Evolutionary conservation across 345 rosid species (phyloP), one percentile per base, ranked within the genome.

Genomic region (Camelina sativa): DNA sequence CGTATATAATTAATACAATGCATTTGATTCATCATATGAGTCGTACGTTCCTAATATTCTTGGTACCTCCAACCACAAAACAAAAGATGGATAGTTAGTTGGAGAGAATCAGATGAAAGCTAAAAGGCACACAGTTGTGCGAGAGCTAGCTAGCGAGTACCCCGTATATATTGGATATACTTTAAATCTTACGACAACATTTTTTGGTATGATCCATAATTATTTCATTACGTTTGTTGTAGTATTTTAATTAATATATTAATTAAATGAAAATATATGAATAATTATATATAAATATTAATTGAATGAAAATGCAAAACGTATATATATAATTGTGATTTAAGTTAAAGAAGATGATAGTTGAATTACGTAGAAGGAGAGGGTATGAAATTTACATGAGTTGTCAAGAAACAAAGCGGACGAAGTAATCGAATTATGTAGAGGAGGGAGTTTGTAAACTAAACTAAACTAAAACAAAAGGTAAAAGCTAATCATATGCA

Each of bases 41-140:
- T 66, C 78, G 53, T 67, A 75, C 72, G 61, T 75, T 75, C 67
- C 73, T 75, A 75, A 60, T 75, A 67, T 67, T 67, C 44, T 75
- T 67, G 73, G 37, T 58, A 67, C 69, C 44, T 67, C 74, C 79
- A 75, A 68, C 79, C 32, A 62, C 69, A 68, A 60, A 52, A 61
- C 62, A n/a, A 37, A 47, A 66, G 37, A 58, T 50, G 44, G 67
- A 66, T 37, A 67, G 78, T 75, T 65, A 59, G 78, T 75, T 75
- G 73, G 30, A 52, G 53, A 58, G 43, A 48, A 13, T 37, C 78
- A 51, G 72, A 66, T 74, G 78, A 50, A 72, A 65, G 43, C 77
- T 20, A 41, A 17, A 63, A 55, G 37, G 37, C 0, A 63, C 17
- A 65, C 59, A 32, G 9, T n/a, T 15, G 28, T 54, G 77, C n/a